Evolutionary conservation across 2,329 filamentous ascomycete genomes (phyloP).

Genomic region (Aphanoascus verrucosus): DNA sequence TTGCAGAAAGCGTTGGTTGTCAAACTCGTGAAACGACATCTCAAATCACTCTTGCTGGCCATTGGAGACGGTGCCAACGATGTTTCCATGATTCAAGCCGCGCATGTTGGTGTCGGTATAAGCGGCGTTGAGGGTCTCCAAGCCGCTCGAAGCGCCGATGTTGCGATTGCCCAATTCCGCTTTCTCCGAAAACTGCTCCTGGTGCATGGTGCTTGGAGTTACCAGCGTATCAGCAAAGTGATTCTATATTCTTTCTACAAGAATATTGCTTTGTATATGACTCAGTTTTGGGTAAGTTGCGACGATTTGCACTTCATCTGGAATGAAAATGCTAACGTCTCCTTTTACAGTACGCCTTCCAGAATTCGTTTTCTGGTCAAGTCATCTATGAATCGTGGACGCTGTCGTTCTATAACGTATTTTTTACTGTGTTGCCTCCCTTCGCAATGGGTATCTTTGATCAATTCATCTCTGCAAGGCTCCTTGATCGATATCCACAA

Average conservation of each 20-base stretch:
- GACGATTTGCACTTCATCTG: background rate
- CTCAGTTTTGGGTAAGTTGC: conserved; percentile 83
- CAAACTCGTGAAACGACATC: conserved; percentile 91
- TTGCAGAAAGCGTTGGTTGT: conserved; percentile 95
- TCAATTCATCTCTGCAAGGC: conserved; percentile 87
- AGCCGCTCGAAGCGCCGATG: conserved; percentile 88
- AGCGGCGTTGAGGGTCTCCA: conserved; percentile 95
- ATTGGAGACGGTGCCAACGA: conserved; percentile 98
- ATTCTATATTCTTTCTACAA: conserved; percentile 99
- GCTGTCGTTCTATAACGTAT: conserved; percentile 97
- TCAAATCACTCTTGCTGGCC: conserved; percentile 81
- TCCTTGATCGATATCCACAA: conserved; percentile 92
- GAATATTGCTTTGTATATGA: conserved; percentile 97
- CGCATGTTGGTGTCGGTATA: conserved; percentile 95
- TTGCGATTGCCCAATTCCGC: conserved; percentile 90
- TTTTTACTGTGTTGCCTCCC: conserved; percentile 89
- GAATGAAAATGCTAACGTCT: conserved; percentile 21
- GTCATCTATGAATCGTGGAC: conserved; percentile 99
- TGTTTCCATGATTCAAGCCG: conserved; percentile 99
- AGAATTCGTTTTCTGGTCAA: conserved; percentile 94
- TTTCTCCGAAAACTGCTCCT: conserved; percentile 87
- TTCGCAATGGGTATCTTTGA: conserved; percentile 94
- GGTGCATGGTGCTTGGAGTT: conserved; percentile 95
- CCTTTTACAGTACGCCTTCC: conserved; percentile 68
- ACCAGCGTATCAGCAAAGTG: conserved; percentile 91